Evolutionary conservation across 805 yeast genomes (phyloP).

Genomic region (Cyberlindnera saturnus): DNA sequence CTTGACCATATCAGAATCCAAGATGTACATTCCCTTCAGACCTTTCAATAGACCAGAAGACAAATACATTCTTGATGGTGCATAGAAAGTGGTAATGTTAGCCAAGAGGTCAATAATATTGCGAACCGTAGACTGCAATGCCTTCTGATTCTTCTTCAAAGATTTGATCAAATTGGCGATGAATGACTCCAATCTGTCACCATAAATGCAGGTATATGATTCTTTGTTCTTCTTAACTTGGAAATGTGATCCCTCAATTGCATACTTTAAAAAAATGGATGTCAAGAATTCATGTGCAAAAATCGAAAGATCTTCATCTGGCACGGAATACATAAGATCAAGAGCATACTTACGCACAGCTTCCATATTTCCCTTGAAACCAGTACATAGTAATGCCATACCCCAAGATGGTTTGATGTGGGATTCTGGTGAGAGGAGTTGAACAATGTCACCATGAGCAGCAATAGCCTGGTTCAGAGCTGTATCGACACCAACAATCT

Average conservation of each 20-base stretch:
- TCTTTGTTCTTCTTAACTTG: constrained; percentile 31
- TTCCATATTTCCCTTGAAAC: constrained; percentile 71
- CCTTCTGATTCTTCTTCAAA: constrained; percentile 25
- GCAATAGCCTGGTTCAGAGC: constrained; percentile 83
- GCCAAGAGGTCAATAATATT: constrained; percentile 40
- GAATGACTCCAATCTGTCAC: constrained; percentile 42
- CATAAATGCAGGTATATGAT: constrained; percentile 47
- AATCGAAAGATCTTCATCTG: constrained; percentile 36
- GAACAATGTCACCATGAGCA: constrained; percentile 56
- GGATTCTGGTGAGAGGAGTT: constrained; percentile 43
- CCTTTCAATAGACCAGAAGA: constrained; percentile 54
- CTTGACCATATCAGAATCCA: constrained; percentile 23
- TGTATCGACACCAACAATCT: constrained; percentile 78
- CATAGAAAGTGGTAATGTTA: constrained; percentile 48
- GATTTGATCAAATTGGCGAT: constrained; percentile 30
- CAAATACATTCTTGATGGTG: constrained; percentile 62
- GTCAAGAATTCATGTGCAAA: constrained; percentile 41
- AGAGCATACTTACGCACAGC: constrained; percentile 63
- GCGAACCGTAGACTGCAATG: constrained; percentile 24
- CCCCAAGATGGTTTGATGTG: constrained; percentile 67
- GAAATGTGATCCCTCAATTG: constrained; percentile 60
- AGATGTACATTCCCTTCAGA: constrained; percentile 25
- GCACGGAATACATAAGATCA: constrained; percentile 48
- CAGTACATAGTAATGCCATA: constrained; percentile 65
- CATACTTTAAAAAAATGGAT: constrained; percentile 45